Conservation (phyloP, 805 yeast species). For the Torulaspora delbrueckii region DNA sequence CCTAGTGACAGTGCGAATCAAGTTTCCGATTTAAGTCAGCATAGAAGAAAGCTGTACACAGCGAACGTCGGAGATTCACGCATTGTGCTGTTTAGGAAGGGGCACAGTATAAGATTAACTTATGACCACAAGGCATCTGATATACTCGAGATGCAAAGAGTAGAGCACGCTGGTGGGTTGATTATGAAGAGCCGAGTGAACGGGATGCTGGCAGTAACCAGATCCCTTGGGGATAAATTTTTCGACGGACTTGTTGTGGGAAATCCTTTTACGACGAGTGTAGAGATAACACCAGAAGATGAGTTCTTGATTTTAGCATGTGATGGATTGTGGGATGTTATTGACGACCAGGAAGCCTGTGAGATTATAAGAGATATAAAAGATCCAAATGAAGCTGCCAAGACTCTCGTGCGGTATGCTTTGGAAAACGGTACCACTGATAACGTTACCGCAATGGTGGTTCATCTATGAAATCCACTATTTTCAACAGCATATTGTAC, state of each 20-base stretch:
- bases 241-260: slow-evolving; percentile 87
- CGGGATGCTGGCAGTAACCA: slow-evolving; percentile 90
- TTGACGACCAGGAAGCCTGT: slow-evolving; percentile 79
- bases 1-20: slow-evolving; percentile 30
- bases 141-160: slow-evolving; percentile 65
- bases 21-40: slow-evolving; percentile 36
- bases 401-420: slow-evolving; percentile 64
- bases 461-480: slow-evolving; percentile 32
- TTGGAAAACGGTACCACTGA: slow-evolving; percentile 78
- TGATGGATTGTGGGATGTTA: slow-evolving; percentile 96
- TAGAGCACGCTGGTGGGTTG: slow-evolving; percentile 75
- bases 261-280: slow-evolving; percentile 85
- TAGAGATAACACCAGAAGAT: slow-evolving; percentile 60
- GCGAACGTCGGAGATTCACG: slow-evolving; percentile 96
- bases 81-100: slow-evolving; percentile 69
- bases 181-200: slow-evolving; percentile 88
- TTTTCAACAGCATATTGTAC: slow-evolving; percentile 1
- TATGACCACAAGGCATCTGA: slow-evolving; percentile 95
- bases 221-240: slow-evolving; percentile 90
- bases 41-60: slow-evolving; percentile 75
- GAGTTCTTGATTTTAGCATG: slow-evolving; percentile 86
- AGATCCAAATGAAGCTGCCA: slow-evolving; percentile 65
- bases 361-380: slow-evolving; percentile 51
- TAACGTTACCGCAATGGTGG: slow-evolving; percentile 90
- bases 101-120: slow-evolving; percentile 69